These are phyloP conservation scores for Penicillium taxi DNA, from an alignment of 495 filamentous ascomycete species.

Conservation along the genomic window DNA sequence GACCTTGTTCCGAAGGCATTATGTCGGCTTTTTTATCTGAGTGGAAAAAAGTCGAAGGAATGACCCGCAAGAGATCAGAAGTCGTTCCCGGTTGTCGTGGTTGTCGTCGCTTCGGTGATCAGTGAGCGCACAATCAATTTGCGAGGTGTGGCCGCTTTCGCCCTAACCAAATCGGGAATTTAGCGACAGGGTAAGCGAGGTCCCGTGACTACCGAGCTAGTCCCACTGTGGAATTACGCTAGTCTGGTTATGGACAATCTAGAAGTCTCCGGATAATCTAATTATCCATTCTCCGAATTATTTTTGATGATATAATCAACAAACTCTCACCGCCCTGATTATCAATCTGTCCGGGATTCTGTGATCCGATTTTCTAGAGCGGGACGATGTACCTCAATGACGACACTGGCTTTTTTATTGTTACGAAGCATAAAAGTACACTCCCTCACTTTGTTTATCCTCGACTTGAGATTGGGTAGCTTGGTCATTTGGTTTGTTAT, in stretches of 20 bases:
- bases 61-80: conserved; percentile 43
- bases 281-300: not conserved
- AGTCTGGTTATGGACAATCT: conserved; percentile 4
- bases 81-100: conserved; percentile 42
- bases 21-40: conserved; percentile 49
- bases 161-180: conserved; percentile 35
- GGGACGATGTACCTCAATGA: no score
- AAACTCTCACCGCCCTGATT: no score
- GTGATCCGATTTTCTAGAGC: no score
- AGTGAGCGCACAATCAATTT: conserved; percentile 41
- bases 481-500: no score
- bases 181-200: conserved; percentile 38
- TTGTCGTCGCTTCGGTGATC: conserved; percentile 45
- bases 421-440: no score
- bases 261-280: conserved; percentile 8
- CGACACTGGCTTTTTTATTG: no score
- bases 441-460: no score
- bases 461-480: no score
- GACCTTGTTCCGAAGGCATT: conserved; percentile 77
- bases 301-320: not conserved
- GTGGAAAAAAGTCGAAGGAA: conserved; percentile 43
- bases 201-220: conserved; percentile 27
- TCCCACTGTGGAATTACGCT: conserved; percentile 5
- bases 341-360: no score
- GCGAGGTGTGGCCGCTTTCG: conserved; percentile 36